Base-by-base conservation (phyloP, 352 stramenopile species). In the Aphanomyces astaci region DNA sequence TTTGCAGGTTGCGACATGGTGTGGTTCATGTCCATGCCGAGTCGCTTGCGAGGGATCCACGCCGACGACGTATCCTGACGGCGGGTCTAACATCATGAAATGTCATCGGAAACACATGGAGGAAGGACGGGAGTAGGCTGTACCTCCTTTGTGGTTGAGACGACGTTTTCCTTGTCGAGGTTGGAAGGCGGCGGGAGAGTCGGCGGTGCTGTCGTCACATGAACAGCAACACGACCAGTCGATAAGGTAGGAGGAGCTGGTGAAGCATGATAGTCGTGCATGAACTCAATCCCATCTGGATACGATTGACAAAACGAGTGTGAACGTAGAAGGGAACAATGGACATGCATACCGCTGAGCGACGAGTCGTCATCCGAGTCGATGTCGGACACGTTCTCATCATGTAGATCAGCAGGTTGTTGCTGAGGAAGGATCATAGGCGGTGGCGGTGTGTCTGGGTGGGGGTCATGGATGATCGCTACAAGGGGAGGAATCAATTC, bases 391-490 rank as follows among this genome's bases (percentile, higher is more conserved):
- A 66, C 40, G 7, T 31, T 28, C 19, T 60, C 46, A 13, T 53
- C 31, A 11, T 10, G 11, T 31, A 53, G 22, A 63, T 15, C 10
- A 22, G 48, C n/a, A 25, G 11, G n/a, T 55, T 22, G 48, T n/a
- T 24, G 27, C 27, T 24, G 22, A 15, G 48, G 27, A 10, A 27
- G 51, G 32, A 53, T 65, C 32, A 28, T 65, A 49, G 5, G 48
- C 48, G 22, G 9, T 9, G 39, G 9, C 9, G 39, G 45, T 25
- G 45, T 4, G 45, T 60, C 30, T n/a, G 39, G 51, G 11, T 33
- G 15, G 33, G 62, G 62, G 4, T 24, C 62, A 32, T 68, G 62
- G 5, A 68, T 59, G 5, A 68, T n/a, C 39, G 56, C 62, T 68
- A 51, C 27, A 5, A 54, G 33, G n/a, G n/a, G n/a, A n/a, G n/a